These are phyloP conservation scores for Flaveria bidentis DNA, from an alignment of 129 eudicot species.

Conservation along the genomic window DNA sequence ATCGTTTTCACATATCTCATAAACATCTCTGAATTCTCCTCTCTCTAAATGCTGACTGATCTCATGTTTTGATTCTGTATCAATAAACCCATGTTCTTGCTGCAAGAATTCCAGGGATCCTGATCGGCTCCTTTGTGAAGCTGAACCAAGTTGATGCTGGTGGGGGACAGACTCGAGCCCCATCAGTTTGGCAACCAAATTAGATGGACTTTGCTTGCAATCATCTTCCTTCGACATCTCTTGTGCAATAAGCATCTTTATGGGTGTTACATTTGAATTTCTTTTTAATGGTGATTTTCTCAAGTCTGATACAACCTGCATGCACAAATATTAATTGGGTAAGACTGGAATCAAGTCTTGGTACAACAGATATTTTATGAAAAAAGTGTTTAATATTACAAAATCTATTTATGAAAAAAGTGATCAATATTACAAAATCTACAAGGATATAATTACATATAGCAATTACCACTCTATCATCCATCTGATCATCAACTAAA, in stretches of 20 bases:
- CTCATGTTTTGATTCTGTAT: slow-evolving; percentile 20
- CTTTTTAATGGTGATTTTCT: slow-evolving; percentile 33
- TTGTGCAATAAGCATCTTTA: slow-evolving; percentile 88
- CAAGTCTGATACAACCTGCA: slow-evolving; percentile 54
- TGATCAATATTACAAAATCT: background rate
- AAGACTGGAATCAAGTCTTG: background rate
- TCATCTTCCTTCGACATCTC: slow-evolving; percentile 89
- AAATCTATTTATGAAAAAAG: background rate
- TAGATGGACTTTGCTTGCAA: slow-evolving; percentile 62
- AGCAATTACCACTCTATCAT: slow-evolving; percentile 61
- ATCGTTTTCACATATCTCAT: slow-evolving; percentile 62
- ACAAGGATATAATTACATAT: background rate
- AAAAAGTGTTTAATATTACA: background rate
- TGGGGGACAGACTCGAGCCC: slow-evolving; percentile 80
- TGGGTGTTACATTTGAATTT: slow-evolving; percentile 64
- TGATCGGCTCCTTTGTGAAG: slow-evolving; percentile 45
- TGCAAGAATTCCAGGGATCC: slow-evolving; percentile 34
- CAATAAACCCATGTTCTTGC: slow-evolving; percentile 21
- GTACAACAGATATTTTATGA: slow-evolving; percentile 3
- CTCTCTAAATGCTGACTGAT: slow-evolving; percentile 42
- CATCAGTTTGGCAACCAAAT: slow-evolving; percentile 87
- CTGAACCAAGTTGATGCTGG: slow-evolving; percentile 45
- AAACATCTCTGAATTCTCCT: slow-evolving; percentile 60
- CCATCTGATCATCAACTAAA: slow-evolving; percentile 44
- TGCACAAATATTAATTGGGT: slow-evolving; percentile 12